These are phyloP conservation scores for baker's yeast (Saccharomyces cerevisiae) DNA, from an alignment of 805 yeast genomes.

Conservation along the genomic window DNA sequence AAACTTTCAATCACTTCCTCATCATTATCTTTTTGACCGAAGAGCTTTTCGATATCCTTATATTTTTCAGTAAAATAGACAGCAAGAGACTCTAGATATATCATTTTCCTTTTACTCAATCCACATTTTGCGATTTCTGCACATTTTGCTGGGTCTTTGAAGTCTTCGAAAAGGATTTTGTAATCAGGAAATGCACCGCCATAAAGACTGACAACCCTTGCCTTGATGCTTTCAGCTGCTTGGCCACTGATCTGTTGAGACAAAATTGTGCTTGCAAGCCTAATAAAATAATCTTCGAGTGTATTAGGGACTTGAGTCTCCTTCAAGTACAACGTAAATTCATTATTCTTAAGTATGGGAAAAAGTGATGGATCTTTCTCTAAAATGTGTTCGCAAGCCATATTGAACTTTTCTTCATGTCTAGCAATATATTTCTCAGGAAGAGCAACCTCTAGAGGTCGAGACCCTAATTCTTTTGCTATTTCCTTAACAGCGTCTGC, in stretches of 20 bases:
- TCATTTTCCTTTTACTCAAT: conserved; percentile 56
- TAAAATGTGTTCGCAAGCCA: conserved; percentile 31
- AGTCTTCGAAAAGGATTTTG: conserved; percentile 32
- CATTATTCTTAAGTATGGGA: conserved; percentile 17
- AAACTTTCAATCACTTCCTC: conserved; percentile 43
- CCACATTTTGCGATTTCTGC: conserved; percentile 58
- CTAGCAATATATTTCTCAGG: conserved; percentile 19
- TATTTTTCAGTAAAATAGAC: conserved; percentile 39
- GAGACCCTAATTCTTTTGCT: neutral
- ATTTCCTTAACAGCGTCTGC: neutral
- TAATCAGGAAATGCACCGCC: conserved; percentile 46
- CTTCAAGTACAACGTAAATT: conserved; percentile 26
- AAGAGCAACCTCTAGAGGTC: conserved; percentile 1
- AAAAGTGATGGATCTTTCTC: conserved; percentile 34
- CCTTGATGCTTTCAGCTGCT: conserved; percentile 63
- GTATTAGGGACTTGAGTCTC: conserved; percentile 8
- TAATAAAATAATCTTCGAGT: conserved; percentile 33
- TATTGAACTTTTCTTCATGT: conserved; percentile 30
- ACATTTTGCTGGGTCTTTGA: conserved; percentile 18
- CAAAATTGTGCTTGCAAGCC: conserved; percentile 43
- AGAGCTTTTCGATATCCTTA: conserved; percentile 31
- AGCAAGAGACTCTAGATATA: conserved; percentile 51
- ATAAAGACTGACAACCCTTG: conserved; percentile 36
- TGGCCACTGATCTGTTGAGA: conserved; percentile 74
- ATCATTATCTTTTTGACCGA: conserved; percentile 30